Base-by-base conservation (phyloP, 257 asterid species). In the Lavandula angustifolia region DNA sequence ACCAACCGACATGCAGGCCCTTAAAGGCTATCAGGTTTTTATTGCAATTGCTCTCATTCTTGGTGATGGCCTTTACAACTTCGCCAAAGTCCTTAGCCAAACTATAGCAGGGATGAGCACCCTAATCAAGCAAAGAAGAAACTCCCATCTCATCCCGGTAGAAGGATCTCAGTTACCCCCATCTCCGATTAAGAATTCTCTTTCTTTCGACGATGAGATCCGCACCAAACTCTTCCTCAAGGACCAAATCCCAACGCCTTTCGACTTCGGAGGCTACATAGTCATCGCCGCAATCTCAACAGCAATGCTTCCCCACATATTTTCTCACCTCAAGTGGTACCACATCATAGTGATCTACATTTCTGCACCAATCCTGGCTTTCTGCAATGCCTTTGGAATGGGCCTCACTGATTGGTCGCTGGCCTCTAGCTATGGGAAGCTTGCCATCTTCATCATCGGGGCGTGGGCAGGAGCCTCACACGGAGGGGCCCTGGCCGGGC, bases 1-100 rank as follows among this genome's bases (percentile, higher is more conserved):
- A 9, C 7, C 73, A n/a, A 32, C 29, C 65, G 82, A 75, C 62
- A 68, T 86, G 34, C 83, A 72, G 18, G 83, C 90, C 14, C 64
- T 86, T 34, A 84, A 83, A 37, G 94, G 79, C 32, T 74, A 74
- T 17, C 65, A 67, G 75, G 78, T 73, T 3, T 86, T 85, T 64
- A 76, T 85, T 32, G 94, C 79, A 14, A 85, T 83, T 12, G 82
- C 94, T 3, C 50, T 83, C 80, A 83, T 85, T 55, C 85, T 85
- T 4, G 87, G 94, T 16, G 94, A 83, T 42, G 89, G 94, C 22
- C 55, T 83, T 0, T 85, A 69, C 68, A 59, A 69, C 62, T 59
- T 69, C 67, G 31, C n/a, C 73, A 58, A 68, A 46, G 61, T 58
- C 17, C 33, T 68, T 4, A 56, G 44, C 48, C 40, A 41, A 11